A percentile compares a stretch with the other conserved stretches of the same genome.
These are phyloP conservation scores for Citrus hindsii DNA, from an alignment of 345 rosid species.

Conservation along the genomic window DNA sequence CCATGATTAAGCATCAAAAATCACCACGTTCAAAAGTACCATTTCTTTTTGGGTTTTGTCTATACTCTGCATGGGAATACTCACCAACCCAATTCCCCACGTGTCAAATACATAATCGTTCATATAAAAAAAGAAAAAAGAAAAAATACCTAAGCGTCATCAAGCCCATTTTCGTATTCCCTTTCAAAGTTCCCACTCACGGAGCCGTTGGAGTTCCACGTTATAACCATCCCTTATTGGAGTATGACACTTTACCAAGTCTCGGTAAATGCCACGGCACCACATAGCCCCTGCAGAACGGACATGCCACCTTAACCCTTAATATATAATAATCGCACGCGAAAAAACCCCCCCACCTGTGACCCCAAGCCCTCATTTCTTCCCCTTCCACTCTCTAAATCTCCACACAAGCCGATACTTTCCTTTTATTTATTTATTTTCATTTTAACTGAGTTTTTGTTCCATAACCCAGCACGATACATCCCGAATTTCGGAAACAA, in stretches of 20 bases:
- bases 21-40: neutral
- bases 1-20: neutral
- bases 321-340: neutral
- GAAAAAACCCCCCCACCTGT: neutral
- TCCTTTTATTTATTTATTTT: neutral
- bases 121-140: no score
- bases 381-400: neutral
- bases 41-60: neutral
- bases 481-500: slow-evolving; percentile 14
- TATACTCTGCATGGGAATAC: neutral
- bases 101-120: neutral
- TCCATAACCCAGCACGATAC: neutral
- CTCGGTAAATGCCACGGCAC: slow-evolving; percentile 8
- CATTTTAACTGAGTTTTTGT: neutral
- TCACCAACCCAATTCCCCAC: neutral
- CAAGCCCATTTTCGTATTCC: slow-evolving; percentile 1
- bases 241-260: slow-evolving; percentile 7
- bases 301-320: slow-evolving; percentile 7
- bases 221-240: neutral
- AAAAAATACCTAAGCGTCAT: no score
- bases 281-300: slow-evolving; percentile 8
- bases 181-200: no score
- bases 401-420: neutral
- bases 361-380: neutral
- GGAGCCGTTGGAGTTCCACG: no score